Percentiles rank a stretch among this genome's conserved stretches.
Evolutionary conservation across 306 rosid species (phyloP).

Genomic region (Psophocarpus tetragonolobus): DNA sequence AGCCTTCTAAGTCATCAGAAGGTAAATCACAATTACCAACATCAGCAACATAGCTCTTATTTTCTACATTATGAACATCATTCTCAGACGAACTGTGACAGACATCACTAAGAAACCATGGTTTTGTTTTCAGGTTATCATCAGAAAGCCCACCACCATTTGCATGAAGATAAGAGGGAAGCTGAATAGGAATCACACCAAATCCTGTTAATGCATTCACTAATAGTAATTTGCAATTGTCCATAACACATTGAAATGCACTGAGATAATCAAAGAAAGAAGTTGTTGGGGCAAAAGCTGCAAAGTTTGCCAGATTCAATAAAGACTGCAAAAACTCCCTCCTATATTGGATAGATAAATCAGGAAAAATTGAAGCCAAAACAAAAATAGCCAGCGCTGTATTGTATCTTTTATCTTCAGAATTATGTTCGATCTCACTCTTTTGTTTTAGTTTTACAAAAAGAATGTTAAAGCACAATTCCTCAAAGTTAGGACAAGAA

Average conservation of each 20-base stretch:
- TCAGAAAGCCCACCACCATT: conserved; percentile 40
- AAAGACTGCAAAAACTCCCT: conserved; percentile 76
- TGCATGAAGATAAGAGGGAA: conserved; percentile 35
- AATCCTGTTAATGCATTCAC: conserved; percentile 51
- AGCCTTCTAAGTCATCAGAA: conserved; percentile 64
- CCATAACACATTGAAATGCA: conserved; percentile 81
- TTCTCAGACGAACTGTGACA: conserved; percentile 36
- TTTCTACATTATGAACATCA: conserved; percentile 47
- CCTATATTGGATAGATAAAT: conserved; percentile 66
- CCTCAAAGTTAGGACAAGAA: conserved; percentile 78
- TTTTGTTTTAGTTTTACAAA: conserved; percentile 53
- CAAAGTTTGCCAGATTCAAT: conserved; percentile 60
- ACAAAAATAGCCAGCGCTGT: conserved; percentile 75
- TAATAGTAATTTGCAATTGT: conserved; percentile 65
- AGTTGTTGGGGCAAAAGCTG: conserved; percentile 68
- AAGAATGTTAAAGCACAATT: conserved; percentile 81
- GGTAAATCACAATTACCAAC: conserved; percentile 40
- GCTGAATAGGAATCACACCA: conserved; percentile 62
- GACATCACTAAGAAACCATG: conserved; percentile 67
- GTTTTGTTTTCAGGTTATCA: conserved; percentile 44
- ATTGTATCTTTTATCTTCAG: conserved; percentile 52
- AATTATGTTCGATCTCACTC: conserved; percentile 40
- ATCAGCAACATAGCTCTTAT: conserved; percentile 31
- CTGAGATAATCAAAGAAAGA: conserved; percentile 73
- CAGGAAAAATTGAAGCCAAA: conserved; percentile 78